Evolutionary conservation across 2,329 filamentous ascomycete genomes (phyloP), one percentile per base, ranked within the genome.

Genomic region (Exophiala calicioides): DNA sequence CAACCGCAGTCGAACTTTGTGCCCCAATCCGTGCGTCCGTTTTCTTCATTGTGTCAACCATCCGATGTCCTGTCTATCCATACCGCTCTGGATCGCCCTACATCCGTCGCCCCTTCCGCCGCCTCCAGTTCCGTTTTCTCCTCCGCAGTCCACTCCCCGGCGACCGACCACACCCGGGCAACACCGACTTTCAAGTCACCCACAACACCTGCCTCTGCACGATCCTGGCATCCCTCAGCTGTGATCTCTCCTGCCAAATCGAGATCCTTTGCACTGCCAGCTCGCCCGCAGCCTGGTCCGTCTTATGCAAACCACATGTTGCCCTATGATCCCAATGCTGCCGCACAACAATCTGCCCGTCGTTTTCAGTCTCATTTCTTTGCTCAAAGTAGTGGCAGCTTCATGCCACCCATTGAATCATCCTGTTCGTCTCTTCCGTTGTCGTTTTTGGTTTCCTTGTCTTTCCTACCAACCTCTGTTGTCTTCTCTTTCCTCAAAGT

Each of bases 361-460:
- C 39, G 19, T 42, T 57, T 54, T 53, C 56, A 60, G 42, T 52
- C 71, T 68, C 65, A 67, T 71, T 76, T 75, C 64, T 77, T 77
- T 69, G 71, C 68, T 70, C 75, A 75, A 60, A 75, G 71, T 54
- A 77, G 71, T 62, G 74, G 74, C 53, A 74, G 72, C 65, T 77
- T 77, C 60, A 65, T 77, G 57, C 68, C 73, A 64, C 75, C 75
- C 65, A 70, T 76, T 59, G 66, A 70, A 62, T 71, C 68, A 64
- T 74, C 71, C 65, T 77, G 75, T 78, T 70, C 68, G 73, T 78
- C 75, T 75, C 47, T 50, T 53, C 49, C 34, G 30, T 23, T 36
- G 56, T 48, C 37, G 49, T 50, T 53, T 46, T 54, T 46, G 45
- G 50, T 46, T 53, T 44, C 34, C 50, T 56, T 57, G 46, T 38